Percentiles rank a stretch among this genome's conserved stretches.
phyloP scores from a whole-genome alignment of 2,329 filamentous ascomycete genomes.

The Conoideocrella luteorostrata region DNA sequence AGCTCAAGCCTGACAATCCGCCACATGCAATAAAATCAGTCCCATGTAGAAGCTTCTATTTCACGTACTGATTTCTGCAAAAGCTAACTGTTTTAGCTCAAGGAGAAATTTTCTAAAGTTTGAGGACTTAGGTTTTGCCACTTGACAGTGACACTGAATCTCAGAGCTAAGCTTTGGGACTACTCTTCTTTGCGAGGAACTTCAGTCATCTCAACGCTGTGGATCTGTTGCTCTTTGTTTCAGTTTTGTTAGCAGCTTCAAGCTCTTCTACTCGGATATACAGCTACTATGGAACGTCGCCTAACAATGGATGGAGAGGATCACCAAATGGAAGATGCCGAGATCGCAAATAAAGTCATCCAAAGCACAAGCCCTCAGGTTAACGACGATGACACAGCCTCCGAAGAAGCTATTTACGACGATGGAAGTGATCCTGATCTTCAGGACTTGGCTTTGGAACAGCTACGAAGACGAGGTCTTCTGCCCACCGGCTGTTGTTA shows the following conservation, averaged over 20 bases:
- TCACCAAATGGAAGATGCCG: slow-evolving; percentile 36
- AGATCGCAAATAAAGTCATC: slow-evolving; percentile 19
- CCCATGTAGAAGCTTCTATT: too few species aligned
- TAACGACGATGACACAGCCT: slow-evolving; percentile 23
- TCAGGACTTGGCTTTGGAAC: slow-evolving; percentile 30
- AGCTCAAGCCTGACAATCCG: too few species aligned
- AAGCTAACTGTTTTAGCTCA: too few species aligned
- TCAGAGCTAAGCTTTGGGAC: too few species aligned
- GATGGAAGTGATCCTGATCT: slow-evolving; percentile 29
- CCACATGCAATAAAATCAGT: too few species aligned
- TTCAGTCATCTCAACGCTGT: too few species aligned
- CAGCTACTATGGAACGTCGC: slow-evolving; percentile 13
- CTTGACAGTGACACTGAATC: too few species aligned
- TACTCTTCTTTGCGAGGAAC: too few species aligned
- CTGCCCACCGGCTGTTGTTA: slow-evolving; percentile 77
- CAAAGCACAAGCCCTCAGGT: slow-evolving; percentile 14
- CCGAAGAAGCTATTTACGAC: slow-evolving; percentile 27
- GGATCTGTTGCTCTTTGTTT: not conserved
- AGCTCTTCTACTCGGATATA: not conserved
- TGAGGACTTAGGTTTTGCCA: too few species aligned
- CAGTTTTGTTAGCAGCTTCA: not conserved
- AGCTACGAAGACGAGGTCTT: slow-evolving; percentile 38
- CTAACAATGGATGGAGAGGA: slow-evolving; percentile 37
- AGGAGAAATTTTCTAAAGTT: too few species aligned
- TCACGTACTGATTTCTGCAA: too few species aligned